Conservation (phyloP, 2,329 filamentous ascomycete genomes). For the Ophiostoma sp. region DNA sequence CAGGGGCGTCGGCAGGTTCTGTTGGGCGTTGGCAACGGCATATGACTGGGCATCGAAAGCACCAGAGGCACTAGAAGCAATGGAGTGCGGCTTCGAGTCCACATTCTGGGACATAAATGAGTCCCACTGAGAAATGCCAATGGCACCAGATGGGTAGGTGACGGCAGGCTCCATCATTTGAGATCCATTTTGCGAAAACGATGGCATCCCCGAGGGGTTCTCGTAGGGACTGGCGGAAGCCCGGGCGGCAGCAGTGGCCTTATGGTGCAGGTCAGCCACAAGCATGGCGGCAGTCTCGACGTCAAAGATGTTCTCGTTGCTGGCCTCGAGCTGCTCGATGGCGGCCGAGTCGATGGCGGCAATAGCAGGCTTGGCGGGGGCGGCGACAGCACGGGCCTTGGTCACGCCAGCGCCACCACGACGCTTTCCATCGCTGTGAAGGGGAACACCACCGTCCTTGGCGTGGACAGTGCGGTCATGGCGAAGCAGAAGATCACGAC, state of each 20-base stretch:
- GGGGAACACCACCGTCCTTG: slow-evolving; percentile 89
- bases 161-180: slow-evolving; percentile 72
- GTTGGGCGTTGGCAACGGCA: slow-evolving; percentile 51
- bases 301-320: slow-evolving; percentile 85
- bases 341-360: slow-evolving; percentile 72
- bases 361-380: slow-evolving; percentile 70
- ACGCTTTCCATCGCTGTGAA: slow-evolving; percentile 91
- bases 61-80: slow-evolving; percentile 58
- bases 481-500: slow-evolving; percentile 89
- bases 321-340: slow-evolving; percentile 87
- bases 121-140: slow-evolving; percentile 86
- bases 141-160: slow-evolving; percentile 70
- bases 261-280: slow-evolving; percentile 96
- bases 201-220: slow-evolving; percentile 51
- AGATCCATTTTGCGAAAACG: slow-evolving; percentile 66
- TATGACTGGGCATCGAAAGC: slow-evolving; percentile 67
- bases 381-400: slow-evolving; percentile 58
- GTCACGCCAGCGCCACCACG: slow-evolving; percentile 53
- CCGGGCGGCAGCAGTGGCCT: slow-evolving; percentile 69
- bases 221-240: slow-evolving; percentile 53
- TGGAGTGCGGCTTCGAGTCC: slow-evolving; percentile 71
- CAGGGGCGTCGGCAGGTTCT: slow-evolving; percentile 57
- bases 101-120: slow-evolving; percentile 69
- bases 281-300: slow-evolving; percentile 97
- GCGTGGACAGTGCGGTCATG: slow-evolving; percentile 98